Evolutionary conservation across 73 alveolate species (phyloP).

Genomic region (Paramecium biaurelia): DNA sequence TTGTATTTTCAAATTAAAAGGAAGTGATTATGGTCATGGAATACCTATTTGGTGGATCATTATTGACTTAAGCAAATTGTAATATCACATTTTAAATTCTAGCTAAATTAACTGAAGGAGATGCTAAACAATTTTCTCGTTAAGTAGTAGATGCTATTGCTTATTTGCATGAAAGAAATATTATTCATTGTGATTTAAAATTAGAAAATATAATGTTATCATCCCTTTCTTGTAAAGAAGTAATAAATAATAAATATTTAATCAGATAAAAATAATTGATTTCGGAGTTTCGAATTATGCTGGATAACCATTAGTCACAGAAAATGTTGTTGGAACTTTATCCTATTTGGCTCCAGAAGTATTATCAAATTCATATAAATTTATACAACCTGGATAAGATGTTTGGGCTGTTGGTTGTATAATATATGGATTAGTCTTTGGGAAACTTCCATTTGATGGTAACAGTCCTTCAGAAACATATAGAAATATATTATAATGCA

Average conservation of each 20-base stretch:
- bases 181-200: constrained; percentile 84
- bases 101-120: constrained; percentile 75
- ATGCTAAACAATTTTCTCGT: constrained; percentile 64
- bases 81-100: constrained; percentile 64
- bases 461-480: constrained; percentile 6
- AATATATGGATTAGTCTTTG: constrained; percentile 44
- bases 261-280: constrained; percentile 91
- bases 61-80: constrained; percentile 67
- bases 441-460: constrained; percentile 59
- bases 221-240: not conserved
- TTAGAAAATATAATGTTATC: constrained; percentile 82
- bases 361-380: not conserved
- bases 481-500: constrained; percentile 13
- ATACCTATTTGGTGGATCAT: constrained; percentile 85
- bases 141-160: constrained; percentile 74
- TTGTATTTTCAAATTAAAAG: constrained; percentile 45
- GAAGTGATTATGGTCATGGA: constrained; percentile 85
- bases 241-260: not conserved
- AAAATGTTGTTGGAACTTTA: constrained; percentile 42
- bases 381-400: constrained; percentile 4
- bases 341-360: constrained; percentile 64
- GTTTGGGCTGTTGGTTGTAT: constrained; percentile 60
- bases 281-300: constrained; percentile 82
- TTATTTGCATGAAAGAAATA: constrained; percentile 72
- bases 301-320: not conserved